Conservation (phyloP, 768 basidiomycete genomes). For the Tubosaeta sp. region DNA sequence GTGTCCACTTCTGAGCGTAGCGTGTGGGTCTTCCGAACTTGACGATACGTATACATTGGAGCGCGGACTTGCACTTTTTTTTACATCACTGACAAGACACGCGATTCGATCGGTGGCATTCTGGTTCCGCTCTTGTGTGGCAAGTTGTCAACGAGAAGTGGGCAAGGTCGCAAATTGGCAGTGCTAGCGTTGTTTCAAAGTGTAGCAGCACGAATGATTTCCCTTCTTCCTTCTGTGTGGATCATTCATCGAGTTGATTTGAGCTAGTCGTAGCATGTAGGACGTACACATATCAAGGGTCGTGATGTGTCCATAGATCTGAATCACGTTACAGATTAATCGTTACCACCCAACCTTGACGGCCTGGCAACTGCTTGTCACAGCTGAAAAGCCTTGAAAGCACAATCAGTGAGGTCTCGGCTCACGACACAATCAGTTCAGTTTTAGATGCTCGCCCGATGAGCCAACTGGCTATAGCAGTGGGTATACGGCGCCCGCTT, state of each 20-base stretch:
- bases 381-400: neutral
- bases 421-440: neutral
- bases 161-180: neutral
- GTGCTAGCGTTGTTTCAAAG: neutral
- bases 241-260: neutral
- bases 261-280: neutral
- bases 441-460: neutral
- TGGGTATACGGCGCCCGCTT: neutral
- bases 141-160: neutral
- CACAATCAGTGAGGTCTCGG: neutral
- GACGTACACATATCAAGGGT: neutral
- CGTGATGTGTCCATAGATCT: neutral
- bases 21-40: neutral
- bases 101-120: neutral
- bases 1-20: neutral
- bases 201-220: neutral
- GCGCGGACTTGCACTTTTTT: neutral
- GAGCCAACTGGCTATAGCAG: neutral
- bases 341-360: neutral
- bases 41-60: neutral
- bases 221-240: neutral
- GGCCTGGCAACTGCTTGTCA: slow-evolving; percentile 1
- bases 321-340: neutral
- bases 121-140: neutral
- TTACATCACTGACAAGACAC: neutral